A percentile compares a stretch with the other conserved stretches of the same genome.
Conservation (phyloP, 805 yeast genomes). For the Yarrowia deformans region DNA sequence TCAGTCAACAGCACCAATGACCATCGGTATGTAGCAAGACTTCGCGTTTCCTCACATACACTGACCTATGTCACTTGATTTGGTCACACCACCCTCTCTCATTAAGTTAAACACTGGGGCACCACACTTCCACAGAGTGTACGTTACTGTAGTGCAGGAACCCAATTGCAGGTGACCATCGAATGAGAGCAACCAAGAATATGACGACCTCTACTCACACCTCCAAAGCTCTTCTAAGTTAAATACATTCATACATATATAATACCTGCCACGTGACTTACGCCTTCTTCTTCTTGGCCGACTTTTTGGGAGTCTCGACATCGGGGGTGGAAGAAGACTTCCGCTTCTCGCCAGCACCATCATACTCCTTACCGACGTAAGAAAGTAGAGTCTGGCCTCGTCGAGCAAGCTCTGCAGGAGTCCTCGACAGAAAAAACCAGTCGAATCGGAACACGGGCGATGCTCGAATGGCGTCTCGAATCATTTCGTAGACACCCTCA, state of each 20-base stretch:
- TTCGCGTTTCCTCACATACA: too few species aligned
- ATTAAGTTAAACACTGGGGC: background rate
- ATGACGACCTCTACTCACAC: background rate
- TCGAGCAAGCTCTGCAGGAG: conserved; percentile 78
- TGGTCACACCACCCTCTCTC: background rate
- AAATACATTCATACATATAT: conserved; percentile 36
- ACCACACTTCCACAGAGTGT: background rate
- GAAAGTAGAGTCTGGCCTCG: conserved; percentile 81
- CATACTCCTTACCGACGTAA: conserved; percentile 75
- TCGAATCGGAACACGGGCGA: conserved; percentile 84
- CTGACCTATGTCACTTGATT: background rate
- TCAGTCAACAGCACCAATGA: too few species aligned
- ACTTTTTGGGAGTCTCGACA: conserved; percentile 37
- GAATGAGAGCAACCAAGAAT: background rate
- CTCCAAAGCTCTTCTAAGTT: background rate
- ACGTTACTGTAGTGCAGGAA: background rate
- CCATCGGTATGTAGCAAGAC: too few species aligned
- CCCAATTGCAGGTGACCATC: background rate
- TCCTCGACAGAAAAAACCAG: conserved; percentile 82
- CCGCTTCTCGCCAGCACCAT: conserved; percentile 48
- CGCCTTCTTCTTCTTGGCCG: conserved; percentile 38
- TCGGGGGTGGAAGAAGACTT: conserved; percentile 37
- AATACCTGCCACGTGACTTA: background rate
- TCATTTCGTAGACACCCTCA: conserved; percentile 75
- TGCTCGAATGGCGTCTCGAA: conserved; percentile 72